Conservation (phyloP, 2,329 filamentous ascomycete species). For the Ophiostoma quercus region DNA sequence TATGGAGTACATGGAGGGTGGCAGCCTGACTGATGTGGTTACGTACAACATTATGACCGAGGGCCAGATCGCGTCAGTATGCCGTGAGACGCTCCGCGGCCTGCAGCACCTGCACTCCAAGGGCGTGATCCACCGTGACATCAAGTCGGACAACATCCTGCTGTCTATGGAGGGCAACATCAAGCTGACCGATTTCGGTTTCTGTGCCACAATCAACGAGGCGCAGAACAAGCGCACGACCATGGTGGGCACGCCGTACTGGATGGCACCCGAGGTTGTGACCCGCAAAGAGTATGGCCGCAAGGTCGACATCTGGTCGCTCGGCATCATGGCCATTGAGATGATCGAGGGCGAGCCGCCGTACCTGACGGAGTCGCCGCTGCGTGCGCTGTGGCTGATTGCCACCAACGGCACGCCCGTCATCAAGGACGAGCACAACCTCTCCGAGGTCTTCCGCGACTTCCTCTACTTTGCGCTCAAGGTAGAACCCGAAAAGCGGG, state of each 20-base stretch:
- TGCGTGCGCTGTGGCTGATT: constrained; percentile 90
- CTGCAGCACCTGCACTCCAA: constrained; percentile 95
- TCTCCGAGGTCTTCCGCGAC: constrained; percentile 79
- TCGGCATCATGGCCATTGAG: constrained; percentile 99
- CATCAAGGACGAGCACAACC: constrained; percentile 85
- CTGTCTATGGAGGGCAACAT: constrained; percentile 92
- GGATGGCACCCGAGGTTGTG: constrained; percentile 99
- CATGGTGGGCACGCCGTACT: constrained; percentile 98
- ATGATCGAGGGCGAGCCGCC: constrained; percentile 99
- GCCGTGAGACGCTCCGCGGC: constrained; percentile 84
- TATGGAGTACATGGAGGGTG: constrained; percentile 99
- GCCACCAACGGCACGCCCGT: constrained; percentile 92
- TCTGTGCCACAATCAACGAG: constrained; percentile 97
- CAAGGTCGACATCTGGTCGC: constrained; percentile 97
- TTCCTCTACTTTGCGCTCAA: constrained; percentile 91
- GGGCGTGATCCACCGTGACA: constrained; percentile 95
- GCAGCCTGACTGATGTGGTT: constrained; percentile 94
- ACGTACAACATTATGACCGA: constrained; percentile 99
- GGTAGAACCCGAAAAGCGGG: constrained; percentile 94
- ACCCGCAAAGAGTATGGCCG: constrained; percentile 96
- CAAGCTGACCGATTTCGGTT: constrained; percentile 96
- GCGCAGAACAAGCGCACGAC: constrained; percentile 95
- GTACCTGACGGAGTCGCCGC: constrained; percentile 89
- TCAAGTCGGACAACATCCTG: constrained; percentile 98
- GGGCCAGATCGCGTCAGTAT: constrained; percentile 93